phyloP scores from a whole-genome alignment of 2,329 filamentous ascomycete genomes.

The Claviceps paspali region DNA sequence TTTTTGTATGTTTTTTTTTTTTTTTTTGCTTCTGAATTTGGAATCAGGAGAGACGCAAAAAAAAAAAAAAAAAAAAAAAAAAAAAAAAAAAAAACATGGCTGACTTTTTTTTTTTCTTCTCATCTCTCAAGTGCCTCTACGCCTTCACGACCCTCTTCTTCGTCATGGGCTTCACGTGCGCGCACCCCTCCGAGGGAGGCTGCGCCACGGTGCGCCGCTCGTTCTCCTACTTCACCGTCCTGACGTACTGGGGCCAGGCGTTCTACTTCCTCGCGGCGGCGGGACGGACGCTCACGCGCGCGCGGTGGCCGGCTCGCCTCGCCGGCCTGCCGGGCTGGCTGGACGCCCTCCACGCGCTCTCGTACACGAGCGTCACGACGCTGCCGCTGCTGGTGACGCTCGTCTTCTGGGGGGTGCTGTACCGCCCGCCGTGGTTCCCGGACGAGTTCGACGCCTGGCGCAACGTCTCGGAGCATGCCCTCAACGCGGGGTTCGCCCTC shows the following conservation, averaged over 20 bases:
- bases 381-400: slow-evolving; percentile 56
- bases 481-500: slow-evolving; percentile 62
- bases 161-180: slow-evolving; percentile 50
- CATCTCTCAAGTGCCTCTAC: slow-evolving; percentile 38
- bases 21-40: background rate
- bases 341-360: slow-evolving; percentile 48
- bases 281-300: slow-evolving; percentile 41
- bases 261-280: slow-evolving; percentile 62
- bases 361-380: slow-evolving; percentile 46
- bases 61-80: background rate
- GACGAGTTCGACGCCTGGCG: slow-evolving; percentile 40
- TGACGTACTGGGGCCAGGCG: slow-evolving; percentile 69
- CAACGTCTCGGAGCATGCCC: slow-evolving; percentile 57
- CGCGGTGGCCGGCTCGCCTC: slow-evolving; percentile 10
- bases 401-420: slow-evolving; percentile 55
- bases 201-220: slow-evolving; percentile 32
- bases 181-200: slow-evolving; percentile 27
- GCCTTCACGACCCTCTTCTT: slow-evolving; percentile 54
- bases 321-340: no score
- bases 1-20: slow-evolving; percentile 28
- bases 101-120: background rate
- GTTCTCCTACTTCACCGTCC: slow-evolving; percentile 72
- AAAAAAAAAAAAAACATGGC: background rate
- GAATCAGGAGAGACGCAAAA: background rate
- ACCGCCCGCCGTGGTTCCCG: slow-evolving; percentile 33